Evolutionary conservation across 441 rosid species (phyloP).

Genomic region (Codiaeum variegatum): DNA sequence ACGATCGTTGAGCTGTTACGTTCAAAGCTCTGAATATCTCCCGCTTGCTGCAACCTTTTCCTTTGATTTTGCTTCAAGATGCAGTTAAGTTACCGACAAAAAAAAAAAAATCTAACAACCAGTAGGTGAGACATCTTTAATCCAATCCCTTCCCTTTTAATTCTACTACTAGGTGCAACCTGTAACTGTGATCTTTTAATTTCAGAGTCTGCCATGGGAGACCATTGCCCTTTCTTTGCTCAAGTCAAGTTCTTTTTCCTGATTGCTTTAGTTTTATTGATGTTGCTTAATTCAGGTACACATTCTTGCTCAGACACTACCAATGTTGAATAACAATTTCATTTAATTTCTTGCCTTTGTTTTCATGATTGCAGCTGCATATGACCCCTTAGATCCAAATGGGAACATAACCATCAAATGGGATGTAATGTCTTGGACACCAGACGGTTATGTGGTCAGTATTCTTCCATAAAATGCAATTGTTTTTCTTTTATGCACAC

Average conservation of each 20-base stretch:
- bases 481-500: too few species aligned
- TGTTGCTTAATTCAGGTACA: slow-evolving; percentile 45
- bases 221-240: slow-evolving; percentile 14
- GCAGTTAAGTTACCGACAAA: slow-evolving; percentile 29
- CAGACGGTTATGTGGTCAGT: slow-evolving; percentile 67
- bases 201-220: slow-evolving; percentile 23
- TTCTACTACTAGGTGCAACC: neutral
- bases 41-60: slow-evolving; percentile 24
- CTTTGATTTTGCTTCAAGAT: slow-evolving; percentile 42
- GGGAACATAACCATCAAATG: slow-evolving; percentile 71
- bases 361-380: slow-evolving; percentile 41
- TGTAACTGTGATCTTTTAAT: slow-evolving; percentile 1
- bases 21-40: slow-evolving; percentile 27
- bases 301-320: slow-evolving; percentile 3
- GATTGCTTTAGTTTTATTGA: slow-evolving; percentile 25
- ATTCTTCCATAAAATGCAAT: too few species aligned
- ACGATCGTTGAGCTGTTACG: slow-evolving; percentile 31
- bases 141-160: neutral
- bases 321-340: neutral
- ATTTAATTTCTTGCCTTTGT: neutral
- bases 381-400: slow-evolving; percentile 65
- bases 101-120: too few species aligned
- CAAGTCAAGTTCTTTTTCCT: slow-evolving; percentile 27
- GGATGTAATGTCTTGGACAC: slow-evolving; percentile 72
- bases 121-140: slow-evolving; percentile 44